Evolutionary conservation across 2,329 filamentous ascomycete species (phyloP).

Genomic region (Trichoderma sp.): DNA sequence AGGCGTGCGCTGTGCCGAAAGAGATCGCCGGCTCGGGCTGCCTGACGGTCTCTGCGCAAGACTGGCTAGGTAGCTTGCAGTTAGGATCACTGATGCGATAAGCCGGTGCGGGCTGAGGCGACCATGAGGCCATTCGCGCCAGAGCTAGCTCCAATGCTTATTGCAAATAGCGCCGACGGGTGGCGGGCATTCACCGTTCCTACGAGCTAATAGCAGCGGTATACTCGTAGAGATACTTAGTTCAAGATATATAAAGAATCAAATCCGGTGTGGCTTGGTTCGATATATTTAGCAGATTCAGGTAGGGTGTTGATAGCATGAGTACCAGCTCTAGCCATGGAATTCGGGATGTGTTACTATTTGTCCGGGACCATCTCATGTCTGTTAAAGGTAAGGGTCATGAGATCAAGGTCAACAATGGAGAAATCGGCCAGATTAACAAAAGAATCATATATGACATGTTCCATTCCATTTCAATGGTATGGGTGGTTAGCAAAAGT

Average conservation of each 20-base stretch:
- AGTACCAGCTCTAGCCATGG: neutral
- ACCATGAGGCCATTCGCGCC: neutral
- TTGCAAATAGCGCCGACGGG: neutral
- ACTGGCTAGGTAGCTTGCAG: conserved; percentile 10
- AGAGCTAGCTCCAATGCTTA: neutral
- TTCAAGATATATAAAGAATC: neutral
- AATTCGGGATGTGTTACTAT: neutral
- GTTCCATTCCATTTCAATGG: neutral
- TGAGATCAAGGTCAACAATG: neutral
- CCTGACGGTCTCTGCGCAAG: neutral
- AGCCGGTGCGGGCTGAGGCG: conserved; percentile 9
- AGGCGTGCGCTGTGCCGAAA: neutral
- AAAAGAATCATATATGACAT: neutral
- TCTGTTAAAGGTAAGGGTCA: neutral
- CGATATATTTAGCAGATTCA: neutral
- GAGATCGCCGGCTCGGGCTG: conserved; percentile 7
- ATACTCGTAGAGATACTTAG: neutral
- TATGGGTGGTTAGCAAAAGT: neutral
- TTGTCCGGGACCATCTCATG: neutral
- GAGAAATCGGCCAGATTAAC: neutral
- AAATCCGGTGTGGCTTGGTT: neutral
- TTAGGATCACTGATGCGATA: conserved; percentile 8
- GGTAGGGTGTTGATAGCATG: neutral
- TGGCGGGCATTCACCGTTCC: neutral
- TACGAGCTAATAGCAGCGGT: neutral